Base-by-base conservation (phyloP, 192 early-diverging fungal genomes). In the Paraglomus brasilianum region DNA sequence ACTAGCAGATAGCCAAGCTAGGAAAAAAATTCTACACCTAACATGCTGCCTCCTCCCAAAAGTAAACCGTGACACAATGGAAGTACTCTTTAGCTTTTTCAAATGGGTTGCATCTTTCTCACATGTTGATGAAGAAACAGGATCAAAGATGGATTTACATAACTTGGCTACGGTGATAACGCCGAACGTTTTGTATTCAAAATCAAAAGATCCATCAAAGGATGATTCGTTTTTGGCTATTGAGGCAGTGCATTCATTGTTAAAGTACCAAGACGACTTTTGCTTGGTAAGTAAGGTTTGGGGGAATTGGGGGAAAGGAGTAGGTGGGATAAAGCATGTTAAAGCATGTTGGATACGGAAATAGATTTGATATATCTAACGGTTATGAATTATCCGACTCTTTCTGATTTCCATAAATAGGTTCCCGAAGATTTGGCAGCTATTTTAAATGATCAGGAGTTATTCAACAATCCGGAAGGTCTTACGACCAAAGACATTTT, bases 101-200 rank as follows among this genome's bases (percentile, higher is more conserved):
- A 85, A 84, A 49, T 86, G 92, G 80, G 94, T 96, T n/a, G 89
- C 95, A 1, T 85, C 85, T 1, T 89, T 87, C 58, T 88, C 87
- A 30, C 80, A 86, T 69, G 79, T 88, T 61, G 80, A 85, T 48
- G 85, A 85, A 55, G 87, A 90, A 69, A 78, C 80, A 4, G 93
- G 93, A 9, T 95, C 92, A 69, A 92, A 92, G 75, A 98, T 98
- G 97, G 91, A 93, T 74, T 75, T 92, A 4, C 86, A 85, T 44
- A 98, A 97, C 69, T 75, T 98, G 62, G 92, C 95, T 0, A 97
- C 92, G 0, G 93, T 98, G 1, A 92, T 98, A 60, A 88, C 94
- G 11, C 97, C 97, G 40, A 98, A 96, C 69, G 89, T 98, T 50
- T 80, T 97, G 39, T 93, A 91, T 72, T 86, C 89, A 11, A 91